A percentile compares a stretch with the other conserved stretches of the same genome.
Evolutionary conservation across 148 eudicot genomes (phyloP).

Genomic region (Hydrangea macrophylla): DNA sequence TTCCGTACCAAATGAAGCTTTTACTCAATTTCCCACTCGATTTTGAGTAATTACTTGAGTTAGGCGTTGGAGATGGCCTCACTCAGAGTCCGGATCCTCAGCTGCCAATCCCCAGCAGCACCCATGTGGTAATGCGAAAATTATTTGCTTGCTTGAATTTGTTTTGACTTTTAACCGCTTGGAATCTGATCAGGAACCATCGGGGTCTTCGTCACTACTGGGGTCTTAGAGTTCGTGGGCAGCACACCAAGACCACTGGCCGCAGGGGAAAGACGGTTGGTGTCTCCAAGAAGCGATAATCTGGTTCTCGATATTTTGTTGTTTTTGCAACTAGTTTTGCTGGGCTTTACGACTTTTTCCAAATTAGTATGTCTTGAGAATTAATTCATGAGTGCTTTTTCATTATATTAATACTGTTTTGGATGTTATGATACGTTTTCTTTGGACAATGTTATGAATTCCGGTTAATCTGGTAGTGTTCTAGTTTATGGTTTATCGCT

Average conservation of each 20-base stretch:
- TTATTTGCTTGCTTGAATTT: neutral
- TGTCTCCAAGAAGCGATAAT: slow-evolving; percentile 87
- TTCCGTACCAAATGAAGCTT: too few relatives aligned
- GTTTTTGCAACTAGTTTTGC: neutral
- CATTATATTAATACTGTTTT: neutral
- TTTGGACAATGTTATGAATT: neutral
- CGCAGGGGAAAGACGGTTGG: slow-evolving; percentile 98
- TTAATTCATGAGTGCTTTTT: neutral
- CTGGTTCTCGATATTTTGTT: slow-evolving; percentile 4
- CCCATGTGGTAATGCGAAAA: neutral
- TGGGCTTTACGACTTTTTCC: neutral
- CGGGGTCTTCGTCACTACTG: slow-evolving; percentile 97
- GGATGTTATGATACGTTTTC: neutral
- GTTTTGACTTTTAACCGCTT: neutral
- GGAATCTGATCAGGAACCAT: slow-evolving; percentile 49
- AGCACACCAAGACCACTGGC: slow-evolving; percentile 95
- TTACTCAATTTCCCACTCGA: too few relatives aligned
- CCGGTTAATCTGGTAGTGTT: too few relatives aligned
- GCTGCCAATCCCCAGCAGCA: neutral
- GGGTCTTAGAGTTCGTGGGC: slow-evolving; percentile 93
- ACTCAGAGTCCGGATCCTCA: too few relatives aligned
- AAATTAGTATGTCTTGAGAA: neutral
- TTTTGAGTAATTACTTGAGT: too few relatives aligned
- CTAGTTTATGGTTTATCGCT: too few relatives aligned
- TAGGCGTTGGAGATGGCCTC: too few relatives aligned